Base-by-base conservation (phyloP, 192 early-diverging fungal species). In the Phlyctochytrium bullatum region DNA sequence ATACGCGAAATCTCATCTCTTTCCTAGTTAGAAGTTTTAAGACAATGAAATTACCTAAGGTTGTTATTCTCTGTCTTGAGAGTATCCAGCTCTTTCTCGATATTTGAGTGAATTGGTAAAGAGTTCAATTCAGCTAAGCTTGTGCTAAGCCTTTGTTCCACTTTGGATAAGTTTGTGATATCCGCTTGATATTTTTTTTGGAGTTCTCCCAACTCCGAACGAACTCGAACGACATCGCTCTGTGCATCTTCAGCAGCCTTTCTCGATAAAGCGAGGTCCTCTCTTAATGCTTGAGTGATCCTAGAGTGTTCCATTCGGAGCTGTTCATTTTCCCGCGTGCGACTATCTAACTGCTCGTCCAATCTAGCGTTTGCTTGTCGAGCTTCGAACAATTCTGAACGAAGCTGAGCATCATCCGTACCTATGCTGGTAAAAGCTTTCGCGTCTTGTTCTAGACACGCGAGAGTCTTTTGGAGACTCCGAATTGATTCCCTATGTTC, bases 391-490 rank as follows among this genome's bases (percentile, higher is more conserved):
- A n/a, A n/a, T n/a, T n/a, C n/a, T n/a, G n/a, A n/a, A n/a, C n/a
- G n/a, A n/a, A n/a, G n/a, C n/a, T n/a, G n/a, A n/a, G n/a, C n/a
- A n/a, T n/a, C n/a, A n/a, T n/a, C n/a, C n/a, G n/a, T n/a, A n/a
- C n/a, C n/a, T n/a, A n/a, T n/a, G n/a, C n/a, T n/a, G n/a, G n/a
- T n/a, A n/a, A n/a, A n/a, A n/a, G n/a, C n/a, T n/a, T n/a, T n/a
- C 12, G 54, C 54, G 27, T 57, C 54, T 25, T 57, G 54, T 25
- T 57, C 54, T 10, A 57, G 10, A 25, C 54, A 57, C 27, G 16
- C 54, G 54, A 57, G 54, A 6, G 54, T 57, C 54, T 28, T 57
- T 10, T 10, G 10, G 10, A 57, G 54, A 25, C 54, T 57, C 14
- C 12, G 12, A 25, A 57, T 57, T 10, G 54, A 25, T 10, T 10